phyloP scores from a whole-genome alignment of 768 basidiomycete species.

The Kondoa malvinella region DNA sequence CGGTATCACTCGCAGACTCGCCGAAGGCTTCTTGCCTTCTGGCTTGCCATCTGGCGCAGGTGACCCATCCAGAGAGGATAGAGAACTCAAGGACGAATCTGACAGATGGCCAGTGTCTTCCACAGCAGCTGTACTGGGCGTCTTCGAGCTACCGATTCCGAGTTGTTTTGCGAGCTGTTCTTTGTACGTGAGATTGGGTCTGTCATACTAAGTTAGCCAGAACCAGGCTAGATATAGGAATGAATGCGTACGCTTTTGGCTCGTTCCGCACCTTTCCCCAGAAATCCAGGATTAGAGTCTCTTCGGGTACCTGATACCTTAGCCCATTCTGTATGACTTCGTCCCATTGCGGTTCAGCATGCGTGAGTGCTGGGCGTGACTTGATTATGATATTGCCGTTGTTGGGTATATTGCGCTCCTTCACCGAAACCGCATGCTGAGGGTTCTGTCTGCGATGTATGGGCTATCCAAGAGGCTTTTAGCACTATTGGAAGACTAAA shows the following conservation, averaged over 20 bases:
- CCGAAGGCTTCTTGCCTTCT: background rate
- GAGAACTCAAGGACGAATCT: background rate
- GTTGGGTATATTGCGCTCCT: slow-evolving; percentile 56
- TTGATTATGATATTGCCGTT: slow-evolving; percentile 85
- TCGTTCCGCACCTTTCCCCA: slow-evolving; percentile 49
- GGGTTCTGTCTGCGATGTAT: slow-evolving; percentile 63
- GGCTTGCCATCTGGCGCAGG: background rate
- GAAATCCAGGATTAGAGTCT: slow-evolving; percentile 80
- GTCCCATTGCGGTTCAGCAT: slow-evolving; percentile 39
- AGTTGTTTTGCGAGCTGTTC: slow-evolving; percentile 6
- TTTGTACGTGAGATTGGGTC: background rate
- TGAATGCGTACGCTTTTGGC: background rate
- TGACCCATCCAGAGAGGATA: background rate
- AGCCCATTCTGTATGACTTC: slow-evolving; percentile 62
- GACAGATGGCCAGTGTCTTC: background rate
- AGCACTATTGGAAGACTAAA: slow-evolving; percentile 2
- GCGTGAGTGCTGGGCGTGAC: slow-evolving; percentile 41
- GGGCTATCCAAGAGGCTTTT: slow-evolving; percentile 38
- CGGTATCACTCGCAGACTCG: background rate
- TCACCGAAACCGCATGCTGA: slow-evolving; percentile 50
- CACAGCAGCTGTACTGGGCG: background rate
- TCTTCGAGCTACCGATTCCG: background rate
- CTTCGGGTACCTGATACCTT: slow-evolving; percentile 81
- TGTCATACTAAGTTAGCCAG: background rate
- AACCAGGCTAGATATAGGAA: background rate